Percentiles rank a stretch among this genome's conserved stretches.
These are phyloP conservation scores for Hypoxylon sp. DNA, from an alignment of 2,329 filamentous ascomycete genomes.

Conservation along the genomic window DNA sequence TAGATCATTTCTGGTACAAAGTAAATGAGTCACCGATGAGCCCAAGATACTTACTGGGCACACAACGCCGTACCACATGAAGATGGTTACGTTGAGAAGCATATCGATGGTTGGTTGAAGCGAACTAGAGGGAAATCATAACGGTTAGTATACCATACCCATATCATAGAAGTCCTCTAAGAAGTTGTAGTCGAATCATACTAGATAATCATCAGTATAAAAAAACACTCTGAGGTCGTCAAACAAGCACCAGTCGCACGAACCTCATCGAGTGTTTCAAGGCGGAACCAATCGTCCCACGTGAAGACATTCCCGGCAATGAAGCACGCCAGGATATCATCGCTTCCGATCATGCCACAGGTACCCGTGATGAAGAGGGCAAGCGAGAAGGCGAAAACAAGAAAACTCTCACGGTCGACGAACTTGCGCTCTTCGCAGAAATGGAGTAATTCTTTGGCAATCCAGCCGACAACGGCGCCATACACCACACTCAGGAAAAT, in stretches of 20 bases:
- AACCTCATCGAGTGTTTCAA: slow-evolving; percentile 84
- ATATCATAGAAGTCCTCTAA: background rate
- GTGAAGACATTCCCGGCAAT: slow-evolving; percentile 92
- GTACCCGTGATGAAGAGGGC: slow-evolving; percentile 90
- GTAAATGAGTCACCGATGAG: background rate
- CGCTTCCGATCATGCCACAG: slow-evolving; percentile 86
- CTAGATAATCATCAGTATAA: slow-evolving; percentile 39
- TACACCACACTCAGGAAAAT: slow-evolving; percentile 84
- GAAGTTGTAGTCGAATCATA: slow-evolving; percentile 30
- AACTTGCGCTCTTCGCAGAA: slow-evolving; percentile 85
- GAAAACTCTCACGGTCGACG: slow-evolving; percentile 87
- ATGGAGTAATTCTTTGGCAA: slow-evolving; percentile 84
- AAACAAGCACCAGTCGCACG: slow-evolving; percentile 25
- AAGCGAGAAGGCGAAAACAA: slow-evolving; percentile 86
- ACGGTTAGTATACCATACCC: slow-evolving; percentile 29
- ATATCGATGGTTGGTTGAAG: slow-evolving; percentile 96
- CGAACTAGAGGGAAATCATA: slow-evolving; percentile 56
- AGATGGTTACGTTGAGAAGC: slow-evolving; percentile 88
- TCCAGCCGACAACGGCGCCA: slow-evolving; percentile 80
- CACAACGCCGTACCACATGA: slow-evolving; percentile 90
- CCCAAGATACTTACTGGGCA: slow-evolving; percentile 64
- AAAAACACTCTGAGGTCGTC: slow-evolving; percentile 6
- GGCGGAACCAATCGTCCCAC: slow-evolving; percentile 93
- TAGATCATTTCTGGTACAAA: background rate
- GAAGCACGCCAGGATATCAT: slow-evolving; percentile 92